Evolutionary conservation across 2,329 filamentous ascomycete genomes (phyloP), one percentile per base, ranked within the genome.

Genomic region (Aspergillus novofumigatus): DNA sequence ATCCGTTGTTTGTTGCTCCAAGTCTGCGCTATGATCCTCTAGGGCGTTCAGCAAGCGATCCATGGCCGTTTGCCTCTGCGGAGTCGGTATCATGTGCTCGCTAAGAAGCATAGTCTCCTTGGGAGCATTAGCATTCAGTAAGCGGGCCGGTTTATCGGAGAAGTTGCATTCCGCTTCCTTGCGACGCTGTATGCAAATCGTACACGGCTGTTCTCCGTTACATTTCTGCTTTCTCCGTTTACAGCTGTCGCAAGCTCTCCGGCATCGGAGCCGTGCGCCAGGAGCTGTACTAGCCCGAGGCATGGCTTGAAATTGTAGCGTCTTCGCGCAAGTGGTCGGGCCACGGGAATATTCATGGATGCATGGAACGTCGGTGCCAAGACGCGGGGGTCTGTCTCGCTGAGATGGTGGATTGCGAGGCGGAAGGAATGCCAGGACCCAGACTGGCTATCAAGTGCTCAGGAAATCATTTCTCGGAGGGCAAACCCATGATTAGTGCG

Each of bases 161-260:
- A 77, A 69, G 67, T 76, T 67, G 71, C 65, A 79, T 71, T 69
- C 75, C 53, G 68, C 71, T 65, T 67, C 74, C 62, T 71, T 76
- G 62, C 69, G 77, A 67, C 69, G 69, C 54, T 75, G 73, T 4
- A 74, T 68, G 64, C 80, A 82, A 54, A 81, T 80, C n/a, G 73
- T 74, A 58, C 80, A 83, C 45, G 80, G 80, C 51, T 77, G 72
- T 51, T 76, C 71, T 42, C 80, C 80, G 58, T 82, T 77, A 63
- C 80, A 83, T 65, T 81, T 81, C 58, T 82, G 80, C 61, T 80
- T 80, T 52, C 78, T 71, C 25, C 74, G 65, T 60, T 78, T 79
- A 69, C 77, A 80, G 51, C 73, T 76, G 55, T 78, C 73, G 62
- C 77, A 79, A 17, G 76, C 77, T 52, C 73, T 69, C 44, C 69